Evolutionary conservation across 805 yeast species (phyloP), one percentile per base, ranked within the genome.

Genomic region (Wickerhamomyces silvicola): DNA sequence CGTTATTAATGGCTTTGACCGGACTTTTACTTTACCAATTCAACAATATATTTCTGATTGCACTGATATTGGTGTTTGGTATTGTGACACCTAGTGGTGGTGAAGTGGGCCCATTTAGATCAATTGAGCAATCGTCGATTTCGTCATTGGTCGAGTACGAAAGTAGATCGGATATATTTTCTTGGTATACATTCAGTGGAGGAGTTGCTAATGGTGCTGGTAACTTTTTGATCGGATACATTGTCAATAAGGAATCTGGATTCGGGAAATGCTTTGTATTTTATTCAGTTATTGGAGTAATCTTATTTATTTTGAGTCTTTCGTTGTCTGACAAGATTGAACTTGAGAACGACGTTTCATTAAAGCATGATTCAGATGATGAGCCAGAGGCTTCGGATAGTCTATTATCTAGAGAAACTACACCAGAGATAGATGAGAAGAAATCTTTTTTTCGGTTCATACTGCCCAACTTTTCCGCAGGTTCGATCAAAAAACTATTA

Each of bases 21-120:
- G 75, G 72, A 1, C 19, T 63, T 4, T 48, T 57, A 0, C 67
- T 73, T 39, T 56, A 53, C 3, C 31, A 55, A 13, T 36, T 57
- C 7, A 52, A 56, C 11, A 60, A 59, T 39, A 59, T 50, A 31
- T 46, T 45, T 23, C 12, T 64, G 1, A 46, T 74, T 29, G 52
- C 64, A 24, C 29, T 54, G 1, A 58, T 66, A 1, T 62, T 72
- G 2, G 50, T 68, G 11, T 26, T 68, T 9, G 80, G 81, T 3
- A 67, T 72, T n/a, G 57, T 73, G 16, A 70, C 78, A 2, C 76
- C 78, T 3, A 57, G 68, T n/a, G 80, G 80, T 4, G 68, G 68
- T 6, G 81, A 74, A 37, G 74, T 70, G 16, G 78, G 79, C 1
- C 75, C 79, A 1, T 74, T 72, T 50, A 56, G 77, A 37, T 66